Base-by-base conservation (phyloP, 305 asterid genomes). In the Solanum hybrid region DNA sequence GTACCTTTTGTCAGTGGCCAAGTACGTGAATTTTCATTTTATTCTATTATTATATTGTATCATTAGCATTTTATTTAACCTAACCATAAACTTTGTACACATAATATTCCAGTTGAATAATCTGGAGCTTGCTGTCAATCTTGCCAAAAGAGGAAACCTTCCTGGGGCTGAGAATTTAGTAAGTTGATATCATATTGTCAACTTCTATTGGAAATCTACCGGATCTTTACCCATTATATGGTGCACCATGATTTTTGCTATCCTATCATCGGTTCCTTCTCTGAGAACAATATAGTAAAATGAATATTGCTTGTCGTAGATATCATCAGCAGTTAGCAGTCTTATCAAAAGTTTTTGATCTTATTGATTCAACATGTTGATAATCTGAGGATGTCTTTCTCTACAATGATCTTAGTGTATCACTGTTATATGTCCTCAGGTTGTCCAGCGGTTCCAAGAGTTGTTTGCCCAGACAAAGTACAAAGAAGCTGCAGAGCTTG, bases 111-210 rank as follows among this genome's bases (percentile, higher is more conserved):
- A 98, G 99, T 93, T 98, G 91, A 98, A 97, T 92, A 98, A 98
- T 93, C 96, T 98, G 94, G 99, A 98, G 95, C 99, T 98, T 93
- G 99, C 99, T 81, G 99, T 98, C 90, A 98, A 94, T 93, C 98
- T 98, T 89, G 99, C 99, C 90, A 98, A 96, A 94, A 94, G 99
- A 92, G 99, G 99, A 93, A 98, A 98, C 90, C 98, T 98, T 91
- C 99, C 99, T 15, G 99, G 99, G 88, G 99, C 99, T 4, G 99
- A 98, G 93, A 98, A 98, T 94, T 92, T 98, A 97, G 99, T 97
- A 91, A 73, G 98, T 91, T 83, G 34, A 38, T 89, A 73, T 26
- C 79, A 31, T 13, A 77, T 33, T 45, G 87, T 45, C 17, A 45
- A 83, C 87, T 83, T 83, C 87, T 27, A 38, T 26, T 29, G 73